Conservation (phyloP, 768 basidiomycete genomes). For the Coprinopsis marcescibilis region DNA sequence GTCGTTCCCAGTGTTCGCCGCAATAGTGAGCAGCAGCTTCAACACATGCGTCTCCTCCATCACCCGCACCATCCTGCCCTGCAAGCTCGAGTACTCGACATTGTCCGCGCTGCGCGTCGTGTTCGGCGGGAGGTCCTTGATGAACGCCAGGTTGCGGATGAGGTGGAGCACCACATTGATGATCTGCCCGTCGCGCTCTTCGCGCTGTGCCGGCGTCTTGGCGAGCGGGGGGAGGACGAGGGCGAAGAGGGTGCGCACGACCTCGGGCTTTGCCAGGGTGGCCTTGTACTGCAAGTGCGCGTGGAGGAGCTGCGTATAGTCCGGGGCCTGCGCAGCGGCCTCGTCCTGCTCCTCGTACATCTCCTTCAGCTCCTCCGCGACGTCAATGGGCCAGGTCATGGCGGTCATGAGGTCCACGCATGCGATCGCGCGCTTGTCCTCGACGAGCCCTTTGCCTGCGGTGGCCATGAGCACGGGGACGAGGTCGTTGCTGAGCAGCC, state of each 20-base stretch:
- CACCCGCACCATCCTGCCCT: constrained; percentile 67
- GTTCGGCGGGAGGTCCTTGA: constrained; percentile 78
- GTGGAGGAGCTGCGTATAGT: constrained; percentile 78
- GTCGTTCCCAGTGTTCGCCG: constrained; percentile 70
- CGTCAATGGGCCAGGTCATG: constrained; percentile 98
- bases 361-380: constrained; percentile 91
- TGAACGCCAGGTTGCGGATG: constrained; percentile 90
- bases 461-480: constrained; percentile 80
- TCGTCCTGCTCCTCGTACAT: constrained; percentile 73
- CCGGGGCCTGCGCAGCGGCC: constrained; percentile 50
- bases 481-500: constrained; percentile 81
- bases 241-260: constrained; percentile 65
- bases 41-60: constrained; percentile 69
- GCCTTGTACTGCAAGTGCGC: constrained; percentile 91
- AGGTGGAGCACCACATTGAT: constrained; percentile 86
- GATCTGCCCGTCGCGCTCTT: constrained; percentile 77
- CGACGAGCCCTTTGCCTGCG: constrained; percentile 69
- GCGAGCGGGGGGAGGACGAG: constrained; percentile 77
- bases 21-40: constrained; percentile 78
- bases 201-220: constrained; percentile 61
- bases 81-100: constrained; percentile 71
- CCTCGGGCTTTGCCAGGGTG: constrained; percentile 60
- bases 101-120: constrained; percentile 70
- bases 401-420: constrained; percentile 89
- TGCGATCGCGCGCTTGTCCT: constrained; percentile 78